Evolutionary conservation across 2,329 filamentous ascomycete genomes (phyloP), one percentile per base, ranked within the genome.

Genomic region (Penicillium capsulatum): DNA sequence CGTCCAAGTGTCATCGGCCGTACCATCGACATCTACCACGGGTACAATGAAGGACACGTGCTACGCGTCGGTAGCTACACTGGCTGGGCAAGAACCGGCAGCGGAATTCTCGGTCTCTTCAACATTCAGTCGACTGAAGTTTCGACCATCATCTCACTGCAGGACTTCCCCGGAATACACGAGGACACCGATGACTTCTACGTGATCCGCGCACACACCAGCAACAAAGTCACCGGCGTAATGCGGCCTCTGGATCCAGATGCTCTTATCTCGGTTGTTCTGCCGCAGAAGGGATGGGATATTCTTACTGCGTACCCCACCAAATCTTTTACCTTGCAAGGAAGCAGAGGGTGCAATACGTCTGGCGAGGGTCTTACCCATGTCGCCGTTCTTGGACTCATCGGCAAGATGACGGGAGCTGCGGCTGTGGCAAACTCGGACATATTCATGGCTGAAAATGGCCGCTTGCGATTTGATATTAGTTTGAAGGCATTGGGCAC

Each of bases 391-490:
- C 64, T 97, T 1, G 91, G 91, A 0, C 70, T 97, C 2, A 50
- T 94, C 3, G 84, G 78, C 2, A 95, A 96, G 64, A 94, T 97
- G 86, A 88, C 88, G 0, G 91, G 89, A 0, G 80, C 83, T 1
- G 89, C 87, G 1, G 89, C 88, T 0, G 75, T 95, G 6, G 69
- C 83, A 1, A 73, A 71, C 26, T 81, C 71, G n/a, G 72, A 76
- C 17, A 74, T 82, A 31, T 75, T 74, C 22, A 60, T 81, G 51
- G 66, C 75, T 24, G 69, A 74, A 6, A 82, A 79, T 40, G 80
- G 80, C 8, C 58, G 79, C 11, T 66, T 92, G 14, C 65, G 79
- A 6, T 66, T 94, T 9, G 79, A 80, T 53, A 78, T 84, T 1
- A 77, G 75, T 10, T 60, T 96, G 29, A 96, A 94, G 60, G 89